These are phyloP conservation scores for Pyrus communis DNA, from an alignment of 306 rosid species.

Conservation along the genomic window DNA sequence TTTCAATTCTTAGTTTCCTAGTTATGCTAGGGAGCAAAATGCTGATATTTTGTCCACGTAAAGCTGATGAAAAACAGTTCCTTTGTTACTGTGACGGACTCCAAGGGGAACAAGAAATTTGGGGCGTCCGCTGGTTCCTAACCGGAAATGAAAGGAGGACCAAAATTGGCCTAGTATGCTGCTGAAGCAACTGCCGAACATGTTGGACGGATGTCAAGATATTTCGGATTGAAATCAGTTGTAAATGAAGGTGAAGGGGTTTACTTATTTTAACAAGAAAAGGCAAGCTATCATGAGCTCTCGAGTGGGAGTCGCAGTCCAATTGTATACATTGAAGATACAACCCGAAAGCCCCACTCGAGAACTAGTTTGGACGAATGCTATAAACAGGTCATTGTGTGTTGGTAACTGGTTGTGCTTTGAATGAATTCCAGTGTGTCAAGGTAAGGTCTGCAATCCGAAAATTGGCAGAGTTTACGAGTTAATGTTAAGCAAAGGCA, in stretches of 20 bases:
- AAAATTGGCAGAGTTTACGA: no score
- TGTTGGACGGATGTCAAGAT: slow-evolving; percentile 56
- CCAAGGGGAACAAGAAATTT: slow-evolving; percentile 59
- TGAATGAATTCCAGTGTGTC: no score
- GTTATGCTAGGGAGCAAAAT: slow-evolving; percentile 30
- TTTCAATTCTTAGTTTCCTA: slow-evolving; percentile 9
- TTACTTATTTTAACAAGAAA: slow-evolving; percentile 59
- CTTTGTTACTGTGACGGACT: slow-evolving; percentile 60
- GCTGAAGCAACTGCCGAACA: slow-evolving; percentile 67
- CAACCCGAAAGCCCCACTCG: slow-evolving; percentile 52
- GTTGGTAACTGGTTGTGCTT: no score
- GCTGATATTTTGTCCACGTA: slow-evolving; percentile 68
- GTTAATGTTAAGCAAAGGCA: no score
- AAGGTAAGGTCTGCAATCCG: no score
- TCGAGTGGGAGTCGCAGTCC: slow-evolving; percentile 62
- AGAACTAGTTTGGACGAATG: no score
- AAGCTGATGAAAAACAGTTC: slow-evolving; percentile 66
- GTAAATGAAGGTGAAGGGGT: slow-evolving; percentile 72
- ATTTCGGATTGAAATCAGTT: slow-evolving; percentile 59
- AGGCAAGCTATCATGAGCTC: slow-evolving; percentile 65
- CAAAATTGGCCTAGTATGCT: slow-evolving; percentile 54
- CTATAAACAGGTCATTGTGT: no score
- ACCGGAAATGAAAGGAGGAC: slow-evolving; percentile 60
- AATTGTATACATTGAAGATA: slow-evolving; percentile 57
- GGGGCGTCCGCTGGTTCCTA: slow-evolving; percentile 63